Evolutionary conservation across 768 basidiomycete species (phyloP), one percentile per base, ranked within the genome.

Genomic region (Candolleomyces eurysporus): DNA sequence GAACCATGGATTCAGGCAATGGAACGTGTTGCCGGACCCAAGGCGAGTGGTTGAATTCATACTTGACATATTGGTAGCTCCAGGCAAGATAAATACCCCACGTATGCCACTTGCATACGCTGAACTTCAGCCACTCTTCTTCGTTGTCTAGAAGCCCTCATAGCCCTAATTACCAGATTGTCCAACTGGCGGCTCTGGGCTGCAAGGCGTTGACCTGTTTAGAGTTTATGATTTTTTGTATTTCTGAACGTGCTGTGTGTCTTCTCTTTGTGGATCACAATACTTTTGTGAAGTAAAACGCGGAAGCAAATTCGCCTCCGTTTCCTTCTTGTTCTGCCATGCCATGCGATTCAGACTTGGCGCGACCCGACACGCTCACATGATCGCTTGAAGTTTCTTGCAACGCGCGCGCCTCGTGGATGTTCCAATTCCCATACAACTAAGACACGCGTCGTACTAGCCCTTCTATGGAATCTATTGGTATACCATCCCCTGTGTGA

Each of bases 131-230:
- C 77, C 73, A 83, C 62, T 87, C 85, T 60, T 89, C 88, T 58
- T 90, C 88, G 69, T 88, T 87, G n/a, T n/a, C 58, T 82, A 86
- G 46, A 78, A 1, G 91, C 92, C 43, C 84, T 88, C 88, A 94
- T 92, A 36, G 91, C 91, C 39, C 90, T 91, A 21, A n/a, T n/a
- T n/a, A 92, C 77, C 50, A 94, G 72, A 69, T 94, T 92, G 65
- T 91, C 89, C 3, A 88, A 84, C 50, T 89, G 80, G 3, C 91
- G 90, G 64, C 90, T 91, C 70, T 93, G 90, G 43, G 87, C 82
- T 30, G 90, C 86, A 51, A 94, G 81, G 54, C 92, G 79, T 78
- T 89, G 90, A 50, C 92, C 92, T 94, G 63, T 21, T 59, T 42
- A 52, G 36, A 36, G 11, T 8, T 6, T 11, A 36, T 11, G 11